Evolutionary conservation across 148 eudicot species (phyloP).

Genomic region (Nepenthes gracilis): DNA sequence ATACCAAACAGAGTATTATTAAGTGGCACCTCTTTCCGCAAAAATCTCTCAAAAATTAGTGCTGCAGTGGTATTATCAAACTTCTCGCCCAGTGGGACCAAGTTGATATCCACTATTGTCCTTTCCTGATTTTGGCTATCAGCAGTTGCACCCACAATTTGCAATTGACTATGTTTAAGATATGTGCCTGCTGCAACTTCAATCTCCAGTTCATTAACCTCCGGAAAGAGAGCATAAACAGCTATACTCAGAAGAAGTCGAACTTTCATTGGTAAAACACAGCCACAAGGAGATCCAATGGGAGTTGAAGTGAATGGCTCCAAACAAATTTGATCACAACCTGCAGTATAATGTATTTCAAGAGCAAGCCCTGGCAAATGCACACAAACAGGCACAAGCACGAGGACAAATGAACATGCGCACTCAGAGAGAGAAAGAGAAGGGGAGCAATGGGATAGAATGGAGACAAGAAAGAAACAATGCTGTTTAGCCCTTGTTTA

Average conservation of each 20-base stretch:
- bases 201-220: constrained; percentile 60
- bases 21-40: constrained; percentile 50
- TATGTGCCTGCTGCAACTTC: constrained; percentile 62
- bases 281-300: constrained; percentile 69
- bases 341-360: constrained; percentile 24
- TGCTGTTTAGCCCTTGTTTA: not conserved
- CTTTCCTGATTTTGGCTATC: constrained; percentile 53
- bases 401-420: not conserved
- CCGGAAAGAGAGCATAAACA: constrained; percentile 69
- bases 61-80: constrained; percentile 63
- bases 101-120: constrained; percentile 57
- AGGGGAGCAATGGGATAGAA: not conserved
- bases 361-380: not conserved
- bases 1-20: constrained; percentile 54
- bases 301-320: constrained; percentile 70
- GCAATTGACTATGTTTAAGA: constrained; percentile 70
- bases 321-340: constrained; percentile 57
- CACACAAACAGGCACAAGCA: not conserved
- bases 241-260: constrained; percentile 60
- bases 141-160: constrained; percentile 86
- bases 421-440: not conserved
- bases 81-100: constrained; percentile 64
- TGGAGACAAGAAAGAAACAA: not conserved
- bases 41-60: constrained; percentile 64
- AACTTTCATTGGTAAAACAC: constrained; percentile 85